Conservation (phyloP, 495 filamentous ascomycete species). For the Elasticomyces elasticus region DNA sequence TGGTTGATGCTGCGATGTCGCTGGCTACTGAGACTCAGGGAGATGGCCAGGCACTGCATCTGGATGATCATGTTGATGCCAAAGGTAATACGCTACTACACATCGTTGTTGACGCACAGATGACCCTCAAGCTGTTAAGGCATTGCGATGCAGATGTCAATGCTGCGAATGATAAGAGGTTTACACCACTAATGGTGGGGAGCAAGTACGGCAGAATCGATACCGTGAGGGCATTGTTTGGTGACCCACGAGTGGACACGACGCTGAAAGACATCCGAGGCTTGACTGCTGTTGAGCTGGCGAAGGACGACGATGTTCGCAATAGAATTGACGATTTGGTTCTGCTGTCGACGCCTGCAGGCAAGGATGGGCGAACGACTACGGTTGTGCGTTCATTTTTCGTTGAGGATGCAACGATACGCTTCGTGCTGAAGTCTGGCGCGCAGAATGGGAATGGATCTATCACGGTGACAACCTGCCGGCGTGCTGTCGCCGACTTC, state of each 20-base stretch:
- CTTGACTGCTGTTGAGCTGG: constrained; percentile 88
- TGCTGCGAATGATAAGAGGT: constrained; percentile 88
- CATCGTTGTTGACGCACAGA: constrained; percentile 74
- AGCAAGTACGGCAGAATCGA: constrained; percentile 96
- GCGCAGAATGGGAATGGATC: constrained; percentile 56
- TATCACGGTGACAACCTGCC: constrained; percentile 87
- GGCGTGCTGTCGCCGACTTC: constrained; percentile 83
- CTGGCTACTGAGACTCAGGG: constrained; percentile 64
- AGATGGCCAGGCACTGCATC: constrained; percentile 67
- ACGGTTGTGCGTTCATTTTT: constrained; percentile 95
- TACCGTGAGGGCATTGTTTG: constrained; percentile 78
- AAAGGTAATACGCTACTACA: constrained; percentile 94
- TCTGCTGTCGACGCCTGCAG: constrained; percentile 62
- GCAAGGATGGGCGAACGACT: constrained; percentile 70
- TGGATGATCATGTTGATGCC: constrained; percentile 84
- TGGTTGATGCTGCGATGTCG: constrained; percentile 72
- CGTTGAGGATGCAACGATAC: constrained; percentile 89
- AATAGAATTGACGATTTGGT: constrained; percentile 93
- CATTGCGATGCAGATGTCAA: constrained; percentile 90
- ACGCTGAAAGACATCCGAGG: constrained; percentile 77
- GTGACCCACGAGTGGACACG: constrained; percentile 77
- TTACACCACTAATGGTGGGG: constrained; percentile 96
- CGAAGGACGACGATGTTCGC: constrained; percentile 95
- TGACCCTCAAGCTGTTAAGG: constrained; percentile 63
- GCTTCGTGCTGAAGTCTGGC: constrained; percentile 88